These are phyloP conservation scores for Athelia sp. DNA, from an alignment of 1,284 basidiomycete genomes.

Conservation along the genomic window DNA sequence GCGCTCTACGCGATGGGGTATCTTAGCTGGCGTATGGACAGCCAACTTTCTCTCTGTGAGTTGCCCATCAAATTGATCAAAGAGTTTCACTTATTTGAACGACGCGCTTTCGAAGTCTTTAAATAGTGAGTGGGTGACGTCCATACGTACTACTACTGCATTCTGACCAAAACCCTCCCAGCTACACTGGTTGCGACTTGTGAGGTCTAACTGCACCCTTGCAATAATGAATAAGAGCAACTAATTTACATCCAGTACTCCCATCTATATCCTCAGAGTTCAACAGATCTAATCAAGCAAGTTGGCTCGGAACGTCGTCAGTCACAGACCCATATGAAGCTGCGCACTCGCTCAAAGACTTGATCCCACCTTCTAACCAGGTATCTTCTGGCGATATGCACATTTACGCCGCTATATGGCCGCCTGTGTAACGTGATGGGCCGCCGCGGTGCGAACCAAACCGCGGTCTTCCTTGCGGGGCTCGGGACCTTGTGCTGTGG, in stretches of 20 bases:
- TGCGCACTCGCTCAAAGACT: background rate
- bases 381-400: constrained; percentile 74
- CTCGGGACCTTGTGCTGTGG: constrained; percentile 75
- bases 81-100: constrained; percentile 4
- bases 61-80: constrained; percentile 11
- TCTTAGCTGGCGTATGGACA: constrained; percentile 64
- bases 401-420: constrained; percentile 80
- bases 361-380: constrained; percentile 25
- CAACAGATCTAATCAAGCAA: constrained; percentile 70
- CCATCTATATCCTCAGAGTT: constrained; percentile 80
- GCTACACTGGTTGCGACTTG: constrained; percentile 53
- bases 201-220: constrained; percentile 19
- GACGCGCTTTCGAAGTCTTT: constrained; percentile 38
- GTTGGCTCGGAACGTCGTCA: constrained; percentile 77
- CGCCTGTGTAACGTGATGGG: constrained; percentile 78
- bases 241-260: constrained; percentile 45
- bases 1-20: constrained; percentile 49
- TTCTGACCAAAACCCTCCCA: constrained; percentile 13
- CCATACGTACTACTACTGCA: no score
- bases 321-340: constrained; percentile 12
- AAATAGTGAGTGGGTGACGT: constrained; percentile 43
- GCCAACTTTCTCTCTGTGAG: constrained; percentile 67
- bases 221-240: no score
- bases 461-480: constrained; percentile 65
- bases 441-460: constrained; percentile 64